Evolutionary conservation across 768 basidiomycete species (phyloP), one percentile per base, ranked within the genome.

Genomic region (Pleurotus citrinopileatus): DNA sequence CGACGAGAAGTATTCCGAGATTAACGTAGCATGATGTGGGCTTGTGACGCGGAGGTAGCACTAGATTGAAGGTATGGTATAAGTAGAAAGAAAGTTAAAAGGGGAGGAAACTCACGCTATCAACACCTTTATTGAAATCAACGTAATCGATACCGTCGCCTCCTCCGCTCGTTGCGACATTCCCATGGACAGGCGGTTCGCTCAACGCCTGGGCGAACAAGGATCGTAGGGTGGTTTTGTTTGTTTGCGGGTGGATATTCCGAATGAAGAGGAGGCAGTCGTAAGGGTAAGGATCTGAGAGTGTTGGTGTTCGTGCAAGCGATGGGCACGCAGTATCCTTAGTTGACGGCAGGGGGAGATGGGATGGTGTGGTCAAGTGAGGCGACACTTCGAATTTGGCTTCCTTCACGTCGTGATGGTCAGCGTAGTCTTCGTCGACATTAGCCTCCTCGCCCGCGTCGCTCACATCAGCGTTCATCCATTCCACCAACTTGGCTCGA

Each of bases 101-200:
- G 13, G 23, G 8, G 17, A 1, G 20, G 37, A 42, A 19, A 71
- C 83, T 42, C 60, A 91, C 90, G 15, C 79, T 77, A 57, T 89
- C 83, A 75, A 87, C 83, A 13, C 87, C 86, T 64, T 91, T 92
- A 58, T 65, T 82, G 65, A 81, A 92, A 67, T 93, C 91, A 15
- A 92, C 78, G 52, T 94, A 94, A 61, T 92, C 87, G 25, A 93
- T 65, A 1, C 74, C 80, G 5, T 69, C 67, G 23, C 55, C 29
- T 38, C 61, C 17, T 28, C 55, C 13, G 25, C 53, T 51, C 19
- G 54, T 53, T 13, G 37, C 54, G n/a, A n/a, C n/a, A n/a, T n/a
- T n/a, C n/a, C n/a, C n/a, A n/a, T n/a, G n/a, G n/a, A n/a, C n/a
- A n/a, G n/a, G n/a, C n/a, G n/a, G n/a, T n/a, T n/a, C n/a, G n/a